Conservation (phyloP, 306 rosid species). For the Bauhinia variegata region DNA sequence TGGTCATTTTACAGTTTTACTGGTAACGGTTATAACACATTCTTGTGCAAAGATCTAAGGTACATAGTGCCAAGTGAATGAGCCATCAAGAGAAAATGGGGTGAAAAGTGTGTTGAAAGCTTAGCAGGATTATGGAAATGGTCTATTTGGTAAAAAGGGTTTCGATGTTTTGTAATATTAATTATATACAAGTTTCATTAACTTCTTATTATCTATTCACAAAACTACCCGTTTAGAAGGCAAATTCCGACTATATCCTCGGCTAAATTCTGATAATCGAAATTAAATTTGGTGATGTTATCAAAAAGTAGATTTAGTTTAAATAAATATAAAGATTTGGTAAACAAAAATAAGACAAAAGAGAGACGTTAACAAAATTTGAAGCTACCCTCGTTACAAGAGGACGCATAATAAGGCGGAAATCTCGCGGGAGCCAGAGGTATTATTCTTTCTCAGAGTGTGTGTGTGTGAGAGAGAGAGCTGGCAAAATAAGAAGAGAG, state of each 20-base stretch:
- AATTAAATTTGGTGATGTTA: too few species aligned
- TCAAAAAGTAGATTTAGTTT: too few species aligned
- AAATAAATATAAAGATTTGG: too few species aligned
- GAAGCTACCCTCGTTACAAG: constrained; percentile 33
- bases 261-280: too few species aligned
- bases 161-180: constrained; percentile 43
- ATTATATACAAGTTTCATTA: constrained; percentile 28
- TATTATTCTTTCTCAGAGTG: constrained; percentile 31
- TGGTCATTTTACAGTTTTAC: not conserved
- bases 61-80: too few species aligned
- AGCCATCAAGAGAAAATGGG: too few species aligned
- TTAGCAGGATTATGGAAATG: constrained; percentile 27
- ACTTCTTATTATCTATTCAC: too few species aligned
- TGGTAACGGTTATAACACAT: not conserved
- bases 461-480: constrained; percentile 23
- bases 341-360: too few species aligned
- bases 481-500: constrained; percentile 37
- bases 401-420: constrained; percentile 62
- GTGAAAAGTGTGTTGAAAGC: too few species aligned
- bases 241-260: too few species aligned
- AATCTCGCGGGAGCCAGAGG: constrained; percentile 69
- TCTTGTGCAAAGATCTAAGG: not conserved
- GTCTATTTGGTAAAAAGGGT: constrained; percentile 2
- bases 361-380: constrained; percentile 38
- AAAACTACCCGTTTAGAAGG: too few species aligned